Conservation (phyloP, 1,139 yeast species). For the Arxiozyma bovina region DNA sequence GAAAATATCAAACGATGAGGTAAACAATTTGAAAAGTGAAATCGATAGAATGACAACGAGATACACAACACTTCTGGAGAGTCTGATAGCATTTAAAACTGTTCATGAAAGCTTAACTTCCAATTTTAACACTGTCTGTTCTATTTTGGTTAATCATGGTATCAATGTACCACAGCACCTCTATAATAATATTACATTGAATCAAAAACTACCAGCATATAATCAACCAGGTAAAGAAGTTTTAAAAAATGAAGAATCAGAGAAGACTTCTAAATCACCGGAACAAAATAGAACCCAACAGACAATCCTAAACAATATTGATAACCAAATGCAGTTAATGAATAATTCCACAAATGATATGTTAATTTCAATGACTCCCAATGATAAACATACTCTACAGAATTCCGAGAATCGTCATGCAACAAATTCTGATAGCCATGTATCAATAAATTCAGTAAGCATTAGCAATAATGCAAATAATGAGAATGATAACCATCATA, state of each 20-base stretch:
- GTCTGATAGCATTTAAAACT: slow-evolving; percentile 46
- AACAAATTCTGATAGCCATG: neutral
- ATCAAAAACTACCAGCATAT: slow-evolving; percentile 29
- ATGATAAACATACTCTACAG: neutral
- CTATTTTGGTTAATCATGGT: slow-evolving; percentile 48
- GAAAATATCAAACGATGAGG: slow-evolving; percentile 37
- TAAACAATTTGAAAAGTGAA: slow-evolving; percentile 35
- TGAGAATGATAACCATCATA: neutral
- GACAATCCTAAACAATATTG: neutral
- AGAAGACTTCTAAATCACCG: neutral
- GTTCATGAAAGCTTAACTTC: slow-evolving; percentile 49
- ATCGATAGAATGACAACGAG: slow-evolving; percentile 42
- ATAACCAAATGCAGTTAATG: neutral
- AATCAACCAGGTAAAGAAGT: slow-evolving; percentile 11
- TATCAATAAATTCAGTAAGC: neutral
- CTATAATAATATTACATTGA: slow-evolving; percentile 21
- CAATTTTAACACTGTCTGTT: slow-evolving; percentile 43
- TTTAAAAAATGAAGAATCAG: neutral
- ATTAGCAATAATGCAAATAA: neutral
- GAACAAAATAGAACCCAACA: neutral
- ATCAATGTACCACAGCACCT: slow-evolving; percentile 45
- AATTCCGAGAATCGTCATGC: neutral
- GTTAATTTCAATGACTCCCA: neutral
- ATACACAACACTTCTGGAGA: slow-evolving; percentile 57
- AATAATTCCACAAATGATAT: neutral